A percentile compares a stretch with the other conserved stretches of the same genome.
phyloP scores from a whole-genome alignment of 352 stramenopile species.

The Salisapilia sapeloensis region DNA sequence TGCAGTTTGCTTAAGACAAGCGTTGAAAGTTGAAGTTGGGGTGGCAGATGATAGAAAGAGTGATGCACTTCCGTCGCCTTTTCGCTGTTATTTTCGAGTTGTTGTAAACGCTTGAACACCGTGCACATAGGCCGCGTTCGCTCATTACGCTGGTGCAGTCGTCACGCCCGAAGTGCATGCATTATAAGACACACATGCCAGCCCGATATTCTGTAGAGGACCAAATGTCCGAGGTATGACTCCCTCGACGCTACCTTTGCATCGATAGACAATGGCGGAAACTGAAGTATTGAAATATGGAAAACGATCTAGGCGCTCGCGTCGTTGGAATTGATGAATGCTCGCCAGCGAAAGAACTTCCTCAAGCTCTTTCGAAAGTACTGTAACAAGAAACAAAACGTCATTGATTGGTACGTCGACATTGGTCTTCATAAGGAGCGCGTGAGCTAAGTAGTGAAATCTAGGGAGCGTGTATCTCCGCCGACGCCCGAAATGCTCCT shows the following conservation, averaged over 20 bases:
- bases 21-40: too few relatives aligned
- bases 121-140: too few relatives aligned
- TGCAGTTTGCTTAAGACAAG: too few relatives aligned
- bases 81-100: too few relatives aligned
- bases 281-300: neutral
- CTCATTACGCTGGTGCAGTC: too few relatives aligned
- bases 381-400: conserved; percentile 60
- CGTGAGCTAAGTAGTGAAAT: too few relatives aligned
- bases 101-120: too few relatives aligned
- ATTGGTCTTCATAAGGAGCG: conserved; percentile 1
- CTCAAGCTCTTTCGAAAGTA: conserved; percentile 84
- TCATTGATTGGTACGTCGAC: conserved; percentile 53
- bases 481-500: conserved; percentile 59
- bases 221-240: conserved; percentile 67
- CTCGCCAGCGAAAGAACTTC: conserved; percentile 72
- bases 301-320: conserved; percentile 30
- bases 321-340: conserved; percentile 64
- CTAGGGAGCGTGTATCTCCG: conserved; percentile 4
- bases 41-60: too few relatives aligned
- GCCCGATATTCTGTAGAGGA: conserved; percentile 74
- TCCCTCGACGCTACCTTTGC: neutral
- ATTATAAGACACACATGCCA: conserved; percentile 79
- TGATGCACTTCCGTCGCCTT: too few relatives aligned
- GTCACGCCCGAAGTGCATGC: too few relatives aligned
- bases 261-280: neutral